Evolutionary conservation across 208 protist genomes (phyloP).

Genomic region (Crithidia sp.): DNA sequence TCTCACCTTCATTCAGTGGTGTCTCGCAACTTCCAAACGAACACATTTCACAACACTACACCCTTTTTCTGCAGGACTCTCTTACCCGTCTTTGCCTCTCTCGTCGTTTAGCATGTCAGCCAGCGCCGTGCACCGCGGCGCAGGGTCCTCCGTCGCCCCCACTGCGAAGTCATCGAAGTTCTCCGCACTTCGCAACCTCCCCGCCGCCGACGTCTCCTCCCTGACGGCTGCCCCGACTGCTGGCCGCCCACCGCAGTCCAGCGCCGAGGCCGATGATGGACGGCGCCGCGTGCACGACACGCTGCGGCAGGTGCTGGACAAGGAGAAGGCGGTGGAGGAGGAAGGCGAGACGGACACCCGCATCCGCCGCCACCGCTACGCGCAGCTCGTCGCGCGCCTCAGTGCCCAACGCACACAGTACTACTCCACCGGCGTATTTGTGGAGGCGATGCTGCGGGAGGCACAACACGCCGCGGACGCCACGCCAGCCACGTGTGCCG

Average conservation of each 20-base stretch:
- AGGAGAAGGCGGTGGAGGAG: slow-evolving; percentile 27
- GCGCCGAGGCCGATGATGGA: background rate
- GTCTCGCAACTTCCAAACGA: too few relatives aligned
- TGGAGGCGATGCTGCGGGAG: slow-evolving; percentile 78
- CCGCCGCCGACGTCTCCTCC: background rate
- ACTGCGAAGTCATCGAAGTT: slow-evolving; percentile 10
- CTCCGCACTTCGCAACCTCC: slow-evolving; percentile 8
- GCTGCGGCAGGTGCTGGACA: slow-evolving; percentile 25
- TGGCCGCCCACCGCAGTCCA: background rate
- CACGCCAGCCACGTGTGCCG: slow-evolving; percentile 45
- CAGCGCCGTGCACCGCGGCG: slow-evolving; percentile 1
- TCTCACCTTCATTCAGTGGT: too few relatives aligned
- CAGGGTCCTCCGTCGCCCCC: background rate
- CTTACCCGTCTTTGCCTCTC: too few relatives aligned
- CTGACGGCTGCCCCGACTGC: background rate
- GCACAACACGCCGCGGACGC: slow-evolving; percentile 37
- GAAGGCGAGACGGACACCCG: slow-evolving; percentile 52
- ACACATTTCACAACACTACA: too few relatives aligned
- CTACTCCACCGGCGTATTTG: slow-evolving; percentile 77
- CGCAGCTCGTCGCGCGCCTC: slow-evolving; percentile 60
- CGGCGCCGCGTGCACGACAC: slow-evolving; percentile 8
- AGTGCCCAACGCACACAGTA: slow-evolving; percentile 50
- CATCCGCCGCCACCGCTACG: slow-evolving; percentile 77
- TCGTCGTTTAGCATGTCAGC: background rate
- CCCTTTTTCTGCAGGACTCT: too few relatives aligned